Base-by-base conservation (phyloP, 768 basidiomycete genomes). In the Candolleomyces efflorescens region DNA sequence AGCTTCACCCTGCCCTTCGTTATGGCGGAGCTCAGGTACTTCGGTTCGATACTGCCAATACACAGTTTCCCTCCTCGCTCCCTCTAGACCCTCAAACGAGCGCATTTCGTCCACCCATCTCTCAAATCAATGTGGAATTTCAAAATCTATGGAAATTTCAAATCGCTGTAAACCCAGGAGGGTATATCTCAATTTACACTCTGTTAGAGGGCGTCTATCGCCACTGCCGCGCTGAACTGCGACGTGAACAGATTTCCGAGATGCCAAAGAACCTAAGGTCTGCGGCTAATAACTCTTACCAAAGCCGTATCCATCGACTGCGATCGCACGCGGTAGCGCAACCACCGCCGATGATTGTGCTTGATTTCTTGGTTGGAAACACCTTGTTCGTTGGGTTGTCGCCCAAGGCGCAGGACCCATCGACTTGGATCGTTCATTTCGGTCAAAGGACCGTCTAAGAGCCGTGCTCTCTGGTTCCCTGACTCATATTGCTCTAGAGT, bases 241-340 rank as follows among this genome's bases (percentile, higher is more conserved):
- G 49, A n/a, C 56, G 56, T 10, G 56, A 58, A 7, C 56, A 58
- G 23, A 36, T 39, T n/a, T 12, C 9, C 9, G 56, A 57, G 44
- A 48, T 53, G 39, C 47, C 47, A 9, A 32, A 22, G 12, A n/a
- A 39, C 18, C 37, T 10, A 18, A 56, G 46, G 20, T 12, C 18
- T 15, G 17, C 9, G 18, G 46, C 55, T 13, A 27, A 13, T 44
- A 20, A 10, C n/a, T 50, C 3, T 39, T 22, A n/a, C 18, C 45
- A 47, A 20, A 27, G 37, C 37, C 55, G 46, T 22, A 32, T 45
- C 15, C 17, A 39, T 27, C 18, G 18, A 32, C 26, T 7, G 18
- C 32, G 20, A 11, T 18, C 32, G 6, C 32, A 32, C 17, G 37
- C 3, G 36, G 24, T 20, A 56, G 3, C 48, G n/a, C 9, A 5